Base-by-base conservation (phyloP, 495 filamentous ascomycete species). In the Aspergillus ellipticus region DNA sequence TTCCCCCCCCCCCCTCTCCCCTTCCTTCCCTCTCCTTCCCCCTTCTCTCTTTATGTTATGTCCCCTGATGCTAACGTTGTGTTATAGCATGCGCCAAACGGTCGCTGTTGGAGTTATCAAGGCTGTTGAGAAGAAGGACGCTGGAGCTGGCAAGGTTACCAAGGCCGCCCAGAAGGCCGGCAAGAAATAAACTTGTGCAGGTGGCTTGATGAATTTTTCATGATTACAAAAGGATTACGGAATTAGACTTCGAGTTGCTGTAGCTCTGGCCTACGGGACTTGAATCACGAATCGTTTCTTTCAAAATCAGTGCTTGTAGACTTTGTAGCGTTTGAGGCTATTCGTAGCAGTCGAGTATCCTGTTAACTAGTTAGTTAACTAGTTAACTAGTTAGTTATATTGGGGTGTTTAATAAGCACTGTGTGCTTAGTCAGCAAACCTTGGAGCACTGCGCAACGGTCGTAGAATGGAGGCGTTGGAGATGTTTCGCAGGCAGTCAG, bases 71-170 rank as follows among this genome's bases (percentile, higher is more conserved):
- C n/a, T n/a, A n/a, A n/a, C n/a, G n/a, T n/a, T n/a, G n/a, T n/a
- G n/a, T n/a, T n/a, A n/a, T n/a, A n/a, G n/a, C 62, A 87, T 88
- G 59, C 48, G 86, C 69, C 88, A 96, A 72, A 96, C 93, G 74
- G 93, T 97, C 59, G 94, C 93, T 60, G 94, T 98, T 78, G 93
- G 93, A 84, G 93, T 95, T 78, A 90, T 95, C 81, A 91, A 91
- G 81, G 82, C 81, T 65, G 91, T 94, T 64, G 81, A 79, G 72
- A 96, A 96, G 88, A 70, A 80, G 64, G 85, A 83, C 73, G 75
- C 64, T 56, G 79, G 77, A 64, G 67, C 77, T 56, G 85, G 84
- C 54, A 91, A 90, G 81, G 89, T 90, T 72, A 90, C 87, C 75
- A 89, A 88, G 72, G 83, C 84, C 62, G 83, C 82, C 70, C 70